Conservation (phyloP, 2,329 filamentous ascomycete species). For the Metarhizium album region DNA sequence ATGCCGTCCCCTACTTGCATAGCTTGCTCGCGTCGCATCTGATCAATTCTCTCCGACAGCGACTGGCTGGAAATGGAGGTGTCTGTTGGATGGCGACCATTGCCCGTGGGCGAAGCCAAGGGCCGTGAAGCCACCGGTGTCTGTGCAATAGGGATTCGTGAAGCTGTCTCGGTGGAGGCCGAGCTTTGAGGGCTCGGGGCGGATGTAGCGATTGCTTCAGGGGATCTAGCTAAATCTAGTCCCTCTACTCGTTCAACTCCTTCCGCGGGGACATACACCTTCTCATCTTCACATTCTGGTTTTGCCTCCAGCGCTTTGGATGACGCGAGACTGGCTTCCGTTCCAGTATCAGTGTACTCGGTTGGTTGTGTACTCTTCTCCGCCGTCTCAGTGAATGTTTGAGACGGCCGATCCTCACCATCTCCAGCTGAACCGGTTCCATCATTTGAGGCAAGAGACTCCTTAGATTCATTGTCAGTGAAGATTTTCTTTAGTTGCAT, state of each 20-base stretch:
- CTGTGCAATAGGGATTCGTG: not conserved
- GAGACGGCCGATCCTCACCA: slow-evolving; percentile 34
- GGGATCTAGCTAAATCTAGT: slow-evolving; percentile 35
- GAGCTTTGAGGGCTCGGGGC: slow-evolving; percentile 7
- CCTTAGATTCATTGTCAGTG: slow-evolving; percentile 75
- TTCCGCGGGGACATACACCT: slow-evolving; percentile 20
- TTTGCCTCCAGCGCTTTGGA: slow-evolving; percentile 11
- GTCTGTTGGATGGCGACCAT: slow-evolving; percentile 11
- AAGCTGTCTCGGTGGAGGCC: not conserved
- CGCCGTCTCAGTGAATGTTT: slow-evolving; percentile 34
- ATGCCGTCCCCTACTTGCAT: slow-evolving; percentile 16
- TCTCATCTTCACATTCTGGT: slow-evolving; percentile 18
- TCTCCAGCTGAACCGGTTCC: slow-evolving; percentile 47
- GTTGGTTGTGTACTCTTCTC: slow-evolving; percentile 36
- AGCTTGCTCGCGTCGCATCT: slow-evolving; percentile 39
- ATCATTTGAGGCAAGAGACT: slow-evolving; percentile 61
- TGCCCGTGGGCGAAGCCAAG: slow-evolving; percentile 12
- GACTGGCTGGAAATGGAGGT: slow-evolving; percentile 12
- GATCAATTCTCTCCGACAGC: slow-evolving; percentile 37
- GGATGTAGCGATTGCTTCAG: slow-evolving; percentile 13
- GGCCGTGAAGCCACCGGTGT: slow-evolving; percentile 9
- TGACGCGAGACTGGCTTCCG: slow-evolving; percentile 21
- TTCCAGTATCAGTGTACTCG: slow-evolving; percentile 24
- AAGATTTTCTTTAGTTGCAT: slow-evolving; percentile 93
- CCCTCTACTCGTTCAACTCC: slow-evolving; percentile 36